Base-by-base conservation (phyloP, 2,329 filamentous ascomycete genomes). In the Penicillium palitans region DNA sequence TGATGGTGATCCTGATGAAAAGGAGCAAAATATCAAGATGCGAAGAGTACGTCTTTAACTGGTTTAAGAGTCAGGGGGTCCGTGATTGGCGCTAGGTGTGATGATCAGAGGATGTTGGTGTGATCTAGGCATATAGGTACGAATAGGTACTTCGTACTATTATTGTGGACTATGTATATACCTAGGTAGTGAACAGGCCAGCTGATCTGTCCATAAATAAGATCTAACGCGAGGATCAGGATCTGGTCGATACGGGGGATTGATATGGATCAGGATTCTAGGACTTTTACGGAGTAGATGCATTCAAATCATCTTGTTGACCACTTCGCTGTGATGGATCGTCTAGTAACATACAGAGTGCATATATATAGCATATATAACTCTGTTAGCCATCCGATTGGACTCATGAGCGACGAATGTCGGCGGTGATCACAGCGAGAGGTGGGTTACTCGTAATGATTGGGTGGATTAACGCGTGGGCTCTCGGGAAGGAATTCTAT, bases 381-480 rank as follows among this genome's bases (percentile, higher is more conserved):
- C 17, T n/a, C 9, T 13, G 10, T 46, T 9, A 5, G 10, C 40
- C 24, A 42, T 46, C 33, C 15, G 41, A 67, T 66, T 67, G 64
- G 65, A 37, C 19, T 25, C 17, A 21, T 39, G 50, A 33, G 25
- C 33, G 52, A 61, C 61, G 52, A 64, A 64, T 66, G 52, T 47
- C 33, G 24, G 52, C 39, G 46, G 31, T 39, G 61, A 65, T 68
- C 66, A 68, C 66, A 56, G 58, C 52, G 27, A 55, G 57, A 59
- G 52, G 37, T 50, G 48, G 40, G 29, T 44, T 60, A 3, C 4
- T 29, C 24, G 8, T 24, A 39, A 33, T 63, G 63, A 68, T 68
- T 66, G 66, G 66, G 25, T 10, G 48, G 33, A 39, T 66, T 64
- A 55, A 51, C 63, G 63, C 64, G 62, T 58, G 50, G 51, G 47